Evolutionary conservation across 768 basidiomycete species (phyloP).

Genomic region (Suillus clintonianus): DNA sequence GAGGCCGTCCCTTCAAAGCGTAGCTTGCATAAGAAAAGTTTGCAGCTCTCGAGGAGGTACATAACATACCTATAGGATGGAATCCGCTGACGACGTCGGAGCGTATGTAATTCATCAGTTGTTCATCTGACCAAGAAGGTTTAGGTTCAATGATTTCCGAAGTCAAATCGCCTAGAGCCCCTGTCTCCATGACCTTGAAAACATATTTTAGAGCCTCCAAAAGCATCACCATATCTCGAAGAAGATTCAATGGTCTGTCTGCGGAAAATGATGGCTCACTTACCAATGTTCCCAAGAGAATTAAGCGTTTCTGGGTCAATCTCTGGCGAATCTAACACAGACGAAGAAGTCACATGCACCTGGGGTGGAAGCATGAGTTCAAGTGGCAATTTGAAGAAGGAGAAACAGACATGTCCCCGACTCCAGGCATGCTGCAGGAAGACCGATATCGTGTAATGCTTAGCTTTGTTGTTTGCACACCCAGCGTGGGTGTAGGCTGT

Average conservation of each 20-base stretch:
- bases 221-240: constrained; percentile 17
- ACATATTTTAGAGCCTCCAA: constrained; percentile 13
- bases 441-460: constrained; percentile 11
- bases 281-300: constrained; percentile 13
- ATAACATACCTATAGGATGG: constrained; percentile 12
- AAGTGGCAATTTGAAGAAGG: not conserved
- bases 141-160: constrained; percentile 14
- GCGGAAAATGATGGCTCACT: not conserved
- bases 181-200: constrained; percentile 16
- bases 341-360: constrained; percentile 17
- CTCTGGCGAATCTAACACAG: constrained; percentile 15
- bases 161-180: constrained; percentile 13
- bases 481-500: constrained; percentile 12
- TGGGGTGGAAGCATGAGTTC: not conserved
- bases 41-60: not conserved
- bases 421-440: constrained; percentile 18
- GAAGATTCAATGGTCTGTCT: not conserved
- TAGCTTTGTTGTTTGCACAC: constrained; percentile 13
- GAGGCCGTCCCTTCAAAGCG: constrained; percentile 13
- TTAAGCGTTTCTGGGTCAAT: constrained; percentile 15
- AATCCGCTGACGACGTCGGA: constrained; percentile 6
- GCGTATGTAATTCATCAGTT: constrained; percentile 14
- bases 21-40: not conserved
- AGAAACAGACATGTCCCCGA: constrained; percentile 12
- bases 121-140: constrained; percentile 17